A percentile compares a stretch with the other conserved stretches of the same genome.
phyloP scores from a whole-genome alignment of 441 rosid genomes.

The Cnidoscolus chayamansa region DNA sequence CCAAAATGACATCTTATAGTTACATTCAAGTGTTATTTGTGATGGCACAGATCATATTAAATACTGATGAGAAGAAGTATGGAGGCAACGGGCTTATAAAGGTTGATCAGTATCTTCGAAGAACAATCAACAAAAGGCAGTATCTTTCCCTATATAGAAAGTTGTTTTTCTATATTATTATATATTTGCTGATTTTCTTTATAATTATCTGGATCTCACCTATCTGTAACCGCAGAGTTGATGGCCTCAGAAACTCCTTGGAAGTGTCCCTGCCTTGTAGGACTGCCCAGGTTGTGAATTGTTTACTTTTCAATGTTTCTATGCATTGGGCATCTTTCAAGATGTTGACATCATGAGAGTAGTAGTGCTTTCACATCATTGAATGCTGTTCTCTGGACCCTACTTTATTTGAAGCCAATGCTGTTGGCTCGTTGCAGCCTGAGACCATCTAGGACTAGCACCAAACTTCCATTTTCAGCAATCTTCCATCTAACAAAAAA shows the following conservation, averaged over 20 bases:
- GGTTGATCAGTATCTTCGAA: constrained; percentile 60
- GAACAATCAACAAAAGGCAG: constrained; percentile 67
- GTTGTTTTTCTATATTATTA: constrained; percentile 14
- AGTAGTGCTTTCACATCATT: neutral
- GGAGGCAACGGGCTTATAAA: constrained; percentile 69
- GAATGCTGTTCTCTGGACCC: neutral
- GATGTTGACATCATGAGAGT: neutral
- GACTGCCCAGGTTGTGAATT: constrained; percentile 81
- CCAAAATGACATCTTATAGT: neutral
- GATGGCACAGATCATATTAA: constrained; percentile 60
- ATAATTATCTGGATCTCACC: constrained; percentile 18
- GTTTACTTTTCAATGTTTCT: constrained; percentile 7
- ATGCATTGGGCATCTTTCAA: neutral
- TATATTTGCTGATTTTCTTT: neutral
- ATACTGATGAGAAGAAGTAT: constrained; percentile 72
- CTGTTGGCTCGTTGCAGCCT: neutral
- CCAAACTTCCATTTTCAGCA: neutral
- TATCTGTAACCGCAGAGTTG: constrained; percentile 52
- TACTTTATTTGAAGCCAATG: neutral
- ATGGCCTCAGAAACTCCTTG: constrained; percentile 70
- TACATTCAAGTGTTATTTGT: neutral
- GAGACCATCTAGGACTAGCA: neutral
- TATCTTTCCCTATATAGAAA: constrained; percentile 12
- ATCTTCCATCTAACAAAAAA: neutral
- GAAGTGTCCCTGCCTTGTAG: constrained; percentile 79